Evolutionary conservation across 768 basidiomycete genomes (phyloP).

Genomic region (Vararia minispora): DNA sequence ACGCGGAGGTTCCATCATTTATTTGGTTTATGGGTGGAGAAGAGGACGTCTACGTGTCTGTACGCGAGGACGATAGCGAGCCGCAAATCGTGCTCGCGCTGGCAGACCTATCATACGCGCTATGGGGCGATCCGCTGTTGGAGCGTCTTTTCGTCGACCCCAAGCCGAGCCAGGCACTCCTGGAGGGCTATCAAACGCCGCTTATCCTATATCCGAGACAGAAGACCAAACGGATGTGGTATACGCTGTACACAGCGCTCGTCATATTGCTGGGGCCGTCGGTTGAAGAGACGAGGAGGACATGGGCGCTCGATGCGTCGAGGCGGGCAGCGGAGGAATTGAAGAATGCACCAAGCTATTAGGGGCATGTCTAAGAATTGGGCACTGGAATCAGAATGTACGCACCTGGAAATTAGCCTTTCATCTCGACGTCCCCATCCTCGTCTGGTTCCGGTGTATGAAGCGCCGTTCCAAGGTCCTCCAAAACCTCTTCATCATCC

Average conservation of each 20-base stretch:
- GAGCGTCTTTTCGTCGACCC: constrained; percentile 45
- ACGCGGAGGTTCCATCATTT: constrained; percentile 60
- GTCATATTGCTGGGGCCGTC: constrained; percentile 31
- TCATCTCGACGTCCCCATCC: constrained; percentile 11
- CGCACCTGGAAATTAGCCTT: constrained; percentile 3
- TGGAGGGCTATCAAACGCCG: constrained; percentile 51
- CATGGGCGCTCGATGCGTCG: constrained; percentile 29
- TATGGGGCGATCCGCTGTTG: constrained; percentile 72
- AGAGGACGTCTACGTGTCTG: constrained; percentile 41
- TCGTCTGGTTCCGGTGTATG: constrained; percentile 10
- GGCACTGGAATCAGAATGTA: neutral
- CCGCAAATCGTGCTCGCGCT: constrained; percentile 30
- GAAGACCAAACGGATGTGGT: constrained; percentile 70
- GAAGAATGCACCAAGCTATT: constrained; percentile 42
- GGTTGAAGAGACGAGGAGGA: constrained; percentile 19
- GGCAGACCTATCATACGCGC: constrained; percentile 31
- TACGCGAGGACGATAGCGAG: constrained; percentile 18
- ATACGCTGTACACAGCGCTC: constrained; percentile 52
- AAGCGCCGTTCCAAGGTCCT: constrained; percentile 13
- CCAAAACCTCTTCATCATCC: constrained; percentile 13
- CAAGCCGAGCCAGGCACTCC: constrained; percentile 36
- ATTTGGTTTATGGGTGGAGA: constrained; percentile 52
- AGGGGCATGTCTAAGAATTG: constrained; percentile 1
- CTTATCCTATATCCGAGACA: constrained; percentile 52
- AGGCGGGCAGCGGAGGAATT: constrained; percentile 25